Percentiles rank a stretch among this genome's conserved stretches.
These are phyloP conservation scores for Asterionellopsis glacialis DNA, from an alignment of 108 stramenopile species.

Conservation along the genomic window DNA sequence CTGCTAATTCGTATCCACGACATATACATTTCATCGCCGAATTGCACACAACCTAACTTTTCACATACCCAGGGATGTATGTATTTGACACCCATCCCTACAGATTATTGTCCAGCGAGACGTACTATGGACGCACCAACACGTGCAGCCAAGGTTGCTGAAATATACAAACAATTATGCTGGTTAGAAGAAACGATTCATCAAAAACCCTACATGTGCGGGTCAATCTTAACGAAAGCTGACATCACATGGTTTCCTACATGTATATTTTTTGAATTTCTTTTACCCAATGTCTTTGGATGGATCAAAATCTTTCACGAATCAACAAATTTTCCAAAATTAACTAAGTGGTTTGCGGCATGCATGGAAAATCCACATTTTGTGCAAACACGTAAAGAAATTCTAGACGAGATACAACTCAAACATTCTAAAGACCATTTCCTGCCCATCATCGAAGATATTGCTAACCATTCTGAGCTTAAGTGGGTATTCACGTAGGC, in stretches of 20 bases:
- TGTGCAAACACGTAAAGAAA: conserved; percentile 20
- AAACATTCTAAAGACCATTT: no score
- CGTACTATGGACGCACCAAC: conserved; percentile 28
- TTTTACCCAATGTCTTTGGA: conserved; percentile 37
- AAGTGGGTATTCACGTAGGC: no score
- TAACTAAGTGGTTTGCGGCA: conserved; percentile 22
- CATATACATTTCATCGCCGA: conserved; percentile 45
- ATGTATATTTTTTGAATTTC: conserved; percentile 38
- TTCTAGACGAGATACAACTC: background rate
- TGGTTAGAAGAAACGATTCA: conserved; percentile 29
- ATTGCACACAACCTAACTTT: conserved; percentile 41
- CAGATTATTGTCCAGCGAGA: conserved; percentile 23
- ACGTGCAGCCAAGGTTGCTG: conserved; percentile 37
- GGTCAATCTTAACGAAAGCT: conserved; percentile 33
- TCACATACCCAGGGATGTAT: conserved; percentile 51
- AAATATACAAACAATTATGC: conserved; percentile 31
- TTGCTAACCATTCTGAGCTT: no score
- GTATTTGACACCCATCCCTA: conserved; percentile 38
- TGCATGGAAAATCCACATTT: conserved; percentile 29
- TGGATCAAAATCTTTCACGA: conserved; percentile 36
- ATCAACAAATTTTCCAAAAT: conserved; percentile 17
- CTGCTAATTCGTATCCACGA: conserved; percentile 39
- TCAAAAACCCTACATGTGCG: conserved; percentile 29
- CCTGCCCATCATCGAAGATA: no score
- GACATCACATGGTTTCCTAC: conserved; percentile 54